phyloP scores from a whole-genome alignment of 345 rosid genomes.

The Citrus maxima region DNA sequence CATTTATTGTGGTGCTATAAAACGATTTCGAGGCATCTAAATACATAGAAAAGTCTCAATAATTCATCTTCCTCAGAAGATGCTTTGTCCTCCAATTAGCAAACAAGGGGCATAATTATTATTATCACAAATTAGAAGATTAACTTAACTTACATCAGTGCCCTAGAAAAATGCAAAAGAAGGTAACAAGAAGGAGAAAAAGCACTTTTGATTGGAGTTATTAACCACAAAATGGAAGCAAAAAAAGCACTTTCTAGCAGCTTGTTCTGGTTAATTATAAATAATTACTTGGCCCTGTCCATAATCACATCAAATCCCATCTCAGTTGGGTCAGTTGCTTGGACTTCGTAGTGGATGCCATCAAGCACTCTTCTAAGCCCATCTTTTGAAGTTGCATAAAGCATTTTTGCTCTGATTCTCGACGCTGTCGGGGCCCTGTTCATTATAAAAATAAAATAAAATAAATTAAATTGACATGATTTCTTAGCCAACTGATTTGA shows the following conservation, averaged over 20 bases:
- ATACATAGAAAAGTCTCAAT: neutral
- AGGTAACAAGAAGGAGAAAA: neutral
- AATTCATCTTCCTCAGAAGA: neutral
- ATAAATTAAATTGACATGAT: neutral
- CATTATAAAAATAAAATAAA: neutral
- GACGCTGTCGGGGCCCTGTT: constrained; percentile 82
- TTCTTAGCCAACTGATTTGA: neutral
- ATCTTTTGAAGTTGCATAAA: constrained; percentile 86
- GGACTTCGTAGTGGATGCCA: constrained; percentile 88
- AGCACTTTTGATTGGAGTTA: constrained; percentile 36
- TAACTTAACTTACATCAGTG: constrained; percentile 29
- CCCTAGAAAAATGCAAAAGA: neutral
- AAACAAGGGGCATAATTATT: constrained; percentile 9
- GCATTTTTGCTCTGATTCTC: constrained; percentile 78
- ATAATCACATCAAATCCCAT: constrained; percentile 90
- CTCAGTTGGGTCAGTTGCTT: constrained; percentile 93
- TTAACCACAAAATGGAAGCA: constrained; percentile 18
- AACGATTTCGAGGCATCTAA: neutral
- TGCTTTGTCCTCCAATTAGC: constrained; percentile 14
- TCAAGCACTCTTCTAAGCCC: constrained; percentile 86
- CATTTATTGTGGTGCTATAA: neutral
- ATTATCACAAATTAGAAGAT: constrained; percentile 31
- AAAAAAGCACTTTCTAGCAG: neutral
- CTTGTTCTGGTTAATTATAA: neutral
- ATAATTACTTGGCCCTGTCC: constrained; percentile 60